A percentile compares a stretch with the other conserved stretches of the same genome.
These are phyloP conservation scores for Sideroxylon spinosum DNA, from an alignment of 179 eudicot genomes.

Conservation along the genomic window DNA sequence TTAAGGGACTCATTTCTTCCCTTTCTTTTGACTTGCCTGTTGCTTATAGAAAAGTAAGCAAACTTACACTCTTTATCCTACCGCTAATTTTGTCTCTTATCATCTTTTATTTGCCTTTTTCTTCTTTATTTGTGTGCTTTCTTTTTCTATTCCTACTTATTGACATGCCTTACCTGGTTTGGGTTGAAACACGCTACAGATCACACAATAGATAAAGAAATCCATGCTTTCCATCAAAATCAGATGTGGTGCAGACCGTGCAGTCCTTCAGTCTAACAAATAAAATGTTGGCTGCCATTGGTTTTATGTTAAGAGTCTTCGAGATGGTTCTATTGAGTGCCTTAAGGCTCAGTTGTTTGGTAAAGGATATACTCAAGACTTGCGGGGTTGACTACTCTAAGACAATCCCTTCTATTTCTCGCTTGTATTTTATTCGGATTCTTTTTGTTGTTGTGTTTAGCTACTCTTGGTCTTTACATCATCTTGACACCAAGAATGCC, in stretches of 20 bases:
- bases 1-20: too few species aligned
- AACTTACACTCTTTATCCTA: not conserved
- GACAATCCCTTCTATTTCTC: not conserved
- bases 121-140: not conserved
- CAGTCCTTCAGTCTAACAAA: too few species aligned
- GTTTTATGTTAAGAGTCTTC: not conserved
- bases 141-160: not conserved
- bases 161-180: not conserved
- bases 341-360: not conserved
- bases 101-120: too few species aligned
- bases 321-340: conserved; percentile 8
- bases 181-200: not conserved
- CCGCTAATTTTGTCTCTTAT: not conserved
- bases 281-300: not conserved
- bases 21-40: too few species aligned
- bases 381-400: not conserved
- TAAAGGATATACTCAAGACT: not conserved
- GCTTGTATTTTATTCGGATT: not conserved
- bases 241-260: too few species aligned
- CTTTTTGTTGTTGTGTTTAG: not conserved
- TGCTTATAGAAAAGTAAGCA: not conserved
- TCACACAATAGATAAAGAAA: not conserved
- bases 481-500: too few species aligned
- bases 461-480: too few species aligned
- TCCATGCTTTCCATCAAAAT: not conserved